Percentiles rank a stretch among this genome's conserved stretches.
phyloP scores from a whole-genome alignment of 208 protist genomes.

The Leishmania martiniquensis region DNA sequence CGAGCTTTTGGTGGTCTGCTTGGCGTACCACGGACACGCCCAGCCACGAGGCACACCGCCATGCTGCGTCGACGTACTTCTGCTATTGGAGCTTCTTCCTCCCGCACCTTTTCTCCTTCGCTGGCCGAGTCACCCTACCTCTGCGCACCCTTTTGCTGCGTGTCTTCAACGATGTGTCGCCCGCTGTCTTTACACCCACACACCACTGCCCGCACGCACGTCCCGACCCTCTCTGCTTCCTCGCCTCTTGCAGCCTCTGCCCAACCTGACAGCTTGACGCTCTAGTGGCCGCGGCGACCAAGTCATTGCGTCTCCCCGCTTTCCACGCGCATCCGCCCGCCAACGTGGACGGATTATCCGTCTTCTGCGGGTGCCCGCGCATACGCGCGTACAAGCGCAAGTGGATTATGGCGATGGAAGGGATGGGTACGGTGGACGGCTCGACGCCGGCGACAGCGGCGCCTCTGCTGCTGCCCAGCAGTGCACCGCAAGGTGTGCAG shows the following conservation, averaged over 20 bases:
- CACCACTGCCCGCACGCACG: neutral
- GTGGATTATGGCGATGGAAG: neutral
- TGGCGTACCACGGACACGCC: neutral
- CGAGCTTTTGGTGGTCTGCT: neutral
- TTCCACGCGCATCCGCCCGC: neutral
- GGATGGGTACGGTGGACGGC: neutral
- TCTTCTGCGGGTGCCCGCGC: neutral
- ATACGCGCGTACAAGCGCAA: neutral
- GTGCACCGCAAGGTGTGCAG: slow-evolving; percentile 10
- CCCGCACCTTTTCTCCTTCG: neutral
- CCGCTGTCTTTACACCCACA: neutral
- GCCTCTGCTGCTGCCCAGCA: slow-evolving; percentile 25
- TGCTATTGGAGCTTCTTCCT: neutral
- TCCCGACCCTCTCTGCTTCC: neutral
- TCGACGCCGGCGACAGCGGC: slow-evolving; percentile 2
- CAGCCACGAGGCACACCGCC: neutral
- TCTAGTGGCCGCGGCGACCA: neutral
- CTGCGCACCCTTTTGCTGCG: neutral
- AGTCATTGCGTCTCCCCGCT: neutral
- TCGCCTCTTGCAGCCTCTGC: neutral
- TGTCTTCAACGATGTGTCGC: neutral
- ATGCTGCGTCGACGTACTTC: neutral
- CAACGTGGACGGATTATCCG: neutral
- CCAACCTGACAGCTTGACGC: neutral
- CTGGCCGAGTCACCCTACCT: neutral